phyloP scores from a whole-genome alignment of 2,329 filamentous ascomycete genomes.

The Ophiostoma himal-ulmi region DNA sequence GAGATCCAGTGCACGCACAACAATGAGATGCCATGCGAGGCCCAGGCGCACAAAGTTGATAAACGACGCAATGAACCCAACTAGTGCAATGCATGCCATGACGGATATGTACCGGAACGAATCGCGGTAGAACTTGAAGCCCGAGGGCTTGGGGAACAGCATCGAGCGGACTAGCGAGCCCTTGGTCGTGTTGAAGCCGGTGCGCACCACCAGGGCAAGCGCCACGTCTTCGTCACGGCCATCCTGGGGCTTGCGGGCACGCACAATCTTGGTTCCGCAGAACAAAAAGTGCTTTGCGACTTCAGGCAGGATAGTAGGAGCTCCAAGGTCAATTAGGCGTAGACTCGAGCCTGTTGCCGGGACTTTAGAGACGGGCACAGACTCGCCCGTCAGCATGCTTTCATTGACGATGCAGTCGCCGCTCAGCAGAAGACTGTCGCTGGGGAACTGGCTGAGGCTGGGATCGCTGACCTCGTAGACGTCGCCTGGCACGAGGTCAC shows the following conservation, averaged over 20 bases:
- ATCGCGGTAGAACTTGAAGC: conserved; percentile 97
- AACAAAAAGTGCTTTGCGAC: conserved; percentile 88
- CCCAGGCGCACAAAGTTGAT: conserved; percentile 85
- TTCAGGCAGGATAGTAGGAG: conserved; percentile 75
- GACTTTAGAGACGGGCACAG: conserved; percentile 89
- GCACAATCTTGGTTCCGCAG: conserved; percentile 90
- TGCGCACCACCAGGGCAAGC: conserved; percentile 84
- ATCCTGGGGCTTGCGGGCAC: conserved; percentile 81
- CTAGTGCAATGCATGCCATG: conserved; percentile 77
- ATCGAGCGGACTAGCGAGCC: conserved; percentile 93
- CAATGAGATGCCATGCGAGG: conserved; percentile 81
- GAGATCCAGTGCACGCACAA: conserved; percentile 85
- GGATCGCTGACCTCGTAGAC: conserved; percentile 97
- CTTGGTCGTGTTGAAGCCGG: conserved; percentile 96
- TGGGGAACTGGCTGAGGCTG: conserved; percentile 78
- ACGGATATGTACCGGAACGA: conserved; percentile 97
- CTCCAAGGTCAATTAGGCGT: conserved; percentile 67
- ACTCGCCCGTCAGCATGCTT: conserved; percentile 97
- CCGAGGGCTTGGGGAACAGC: conserved; percentile 96
- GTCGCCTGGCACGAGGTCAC: conserved; percentile 88
- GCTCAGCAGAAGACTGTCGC: conserved; percentile 82
- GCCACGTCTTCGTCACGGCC: conserved; percentile 78
- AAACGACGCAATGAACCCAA: conserved; percentile 87
- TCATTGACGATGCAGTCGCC: conserved; percentile 99
- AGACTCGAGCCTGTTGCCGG: conserved; percentile 77